phyloP scores from a whole-genome alignment of 768 basidiomycete genomes.

The Gelatoporia subvermispora region DNA sequence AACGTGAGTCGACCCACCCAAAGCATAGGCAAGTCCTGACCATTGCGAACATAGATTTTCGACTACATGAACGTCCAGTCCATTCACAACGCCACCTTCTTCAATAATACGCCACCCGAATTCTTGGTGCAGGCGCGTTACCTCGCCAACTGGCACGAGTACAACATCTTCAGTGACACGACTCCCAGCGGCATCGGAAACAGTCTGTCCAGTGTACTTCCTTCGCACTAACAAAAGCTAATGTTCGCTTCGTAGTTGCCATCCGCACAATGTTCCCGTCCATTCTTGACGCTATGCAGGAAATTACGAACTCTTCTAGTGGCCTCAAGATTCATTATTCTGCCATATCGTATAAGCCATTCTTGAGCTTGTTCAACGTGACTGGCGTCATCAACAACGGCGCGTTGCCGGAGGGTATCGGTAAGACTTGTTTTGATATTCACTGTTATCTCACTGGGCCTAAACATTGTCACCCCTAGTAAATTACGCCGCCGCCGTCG shows the following conservation, averaged over 20 bases:
- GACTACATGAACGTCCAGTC: slow-evolving; percentile 72
- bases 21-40: not conserved
- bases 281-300: slow-evolving; percentile 48
- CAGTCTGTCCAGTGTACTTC: not conserved
- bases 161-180: slow-evolving; percentile 55
- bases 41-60: slow-evolving; percentile 40
- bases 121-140: slow-evolving; percentile 51
- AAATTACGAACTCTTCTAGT: slow-evolving; percentile 45
- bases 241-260: slow-evolving; percentile 42
- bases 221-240: not conserved
- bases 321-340: slow-evolving; percentile 55
- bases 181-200: slow-evolving; percentile 50
- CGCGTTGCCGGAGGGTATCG: slow-evolving; percentile 53
- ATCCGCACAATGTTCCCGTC: slow-evolving; percentile 60
- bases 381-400: slow-evolving; percentile 48
- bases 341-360: slow-evolving; percentile 72
- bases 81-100: slow-evolving; percentile 60
- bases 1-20: slow-evolving; percentile 30
- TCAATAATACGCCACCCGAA: slow-evolving; percentile 37
- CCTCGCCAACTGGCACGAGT: slow-evolving; percentile 72
- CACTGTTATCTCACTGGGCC: not conserved
- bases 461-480: slow-evolving; percentile 31
- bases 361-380: slow-evolving; percentile 76
- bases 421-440: slow-evolving; percentile 26
- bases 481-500: slow-evolving; percentile 54